Base-by-base conservation (phyloP, 1,139 yeast species). In the Pichia sp. region DNA sequence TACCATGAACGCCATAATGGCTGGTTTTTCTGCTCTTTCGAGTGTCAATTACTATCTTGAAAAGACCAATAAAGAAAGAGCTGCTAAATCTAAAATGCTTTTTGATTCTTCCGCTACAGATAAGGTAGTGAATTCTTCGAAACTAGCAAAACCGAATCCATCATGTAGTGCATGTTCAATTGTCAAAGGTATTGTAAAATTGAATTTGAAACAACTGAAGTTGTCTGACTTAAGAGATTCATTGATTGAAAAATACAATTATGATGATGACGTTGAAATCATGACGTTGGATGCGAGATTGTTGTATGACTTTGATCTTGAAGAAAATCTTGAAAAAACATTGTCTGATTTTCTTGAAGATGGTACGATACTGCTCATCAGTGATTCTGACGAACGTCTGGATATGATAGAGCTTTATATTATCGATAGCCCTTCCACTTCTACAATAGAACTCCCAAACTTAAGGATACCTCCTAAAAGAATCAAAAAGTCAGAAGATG, bases 1-100 rank as follows among this genome's bases (percentile, higher is more conserved):
- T 11, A 93, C 99, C 1, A 93, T 98, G 10, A 95, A 95, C 69
- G 98, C 99, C 1, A 85, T 93, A 23, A 85, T 93, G 59, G 92
- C 97, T 0, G 99, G 99, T 0, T 79, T 90, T 59, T 86, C 95
- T 30, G 84, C 90, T 13, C 68, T 92, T 54, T 85, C 83, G 53
- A 86, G 92, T 0, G 71, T 89, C 52, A 80, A 82, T 54, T 78
- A 79, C 49, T 78, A 84, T 64, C n/a, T 52, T 2, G 36, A 56
- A 10, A 46, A 47, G 1, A 44, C 29, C 8, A 49, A 56, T 49
- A 64, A 63, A 31, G 50, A 64, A 15, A 59, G 66, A 5, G 72
- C 67, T 51, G 60, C 69, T 23, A 50, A 60, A 56, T 72, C 81
- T 45, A 74, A 82, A 59, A 76, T 85, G 66, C 80, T 89, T 42